phyloP scores from a whole-genome alignment of 2,329 filamentous ascomycete species.

The Clonostachys rhizophaga region DNA sequence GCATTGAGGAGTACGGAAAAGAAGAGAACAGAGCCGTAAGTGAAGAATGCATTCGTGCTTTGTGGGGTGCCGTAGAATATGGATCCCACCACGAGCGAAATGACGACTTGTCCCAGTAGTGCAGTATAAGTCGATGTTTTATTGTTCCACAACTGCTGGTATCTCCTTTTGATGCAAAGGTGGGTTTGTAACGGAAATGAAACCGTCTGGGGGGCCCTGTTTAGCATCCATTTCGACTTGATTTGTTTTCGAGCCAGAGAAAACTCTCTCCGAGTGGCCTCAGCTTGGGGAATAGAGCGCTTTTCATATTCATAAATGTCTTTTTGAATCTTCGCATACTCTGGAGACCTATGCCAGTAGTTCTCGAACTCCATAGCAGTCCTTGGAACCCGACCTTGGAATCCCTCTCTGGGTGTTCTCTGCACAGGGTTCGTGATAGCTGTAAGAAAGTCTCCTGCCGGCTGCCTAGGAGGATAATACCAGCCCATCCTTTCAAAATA shows the following conservation, averaged over 20 bases:
- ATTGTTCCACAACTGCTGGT: constrained; percentile 47
- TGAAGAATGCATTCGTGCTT: constrained; percentile 45
- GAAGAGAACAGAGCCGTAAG: constrained; percentile 53
- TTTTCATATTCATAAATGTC: constrained; percentile 1
- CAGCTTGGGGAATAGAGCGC: background rate
- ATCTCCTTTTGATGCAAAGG: constrained; percentile 44
- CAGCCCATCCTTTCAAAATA: constrained; percentile 45
- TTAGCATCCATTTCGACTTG: background rate
- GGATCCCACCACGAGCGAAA: constrained; percentile 57
- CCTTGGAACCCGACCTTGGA: constrained; percentile 48
- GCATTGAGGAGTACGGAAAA: constrained; percentile 57
- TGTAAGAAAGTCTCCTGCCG: constrained; percentile 69
- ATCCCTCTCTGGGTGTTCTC: constrained; percentile 53
- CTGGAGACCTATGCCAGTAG: background rate
- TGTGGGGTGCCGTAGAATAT: constrained; percentile 50
- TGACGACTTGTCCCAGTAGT: constrained; percentile 32
- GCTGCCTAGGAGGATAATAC: constrained; percentile 34
- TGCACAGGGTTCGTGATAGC: constrained; percentile 63
- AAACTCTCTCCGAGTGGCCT: constrained; percentile 1
- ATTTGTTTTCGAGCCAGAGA: background rate
- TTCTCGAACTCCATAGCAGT: constrained; percentile 1
- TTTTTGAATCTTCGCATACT: background rate
- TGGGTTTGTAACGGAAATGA: constrained; percentile 43
- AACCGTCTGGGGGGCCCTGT: background rate
- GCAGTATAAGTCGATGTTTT: constrained; percentile 31